phyloP scores from a whole-genome alignment of 2,329 filamentous ascomycete genomes.

The Coniella lustricola region DNA sequence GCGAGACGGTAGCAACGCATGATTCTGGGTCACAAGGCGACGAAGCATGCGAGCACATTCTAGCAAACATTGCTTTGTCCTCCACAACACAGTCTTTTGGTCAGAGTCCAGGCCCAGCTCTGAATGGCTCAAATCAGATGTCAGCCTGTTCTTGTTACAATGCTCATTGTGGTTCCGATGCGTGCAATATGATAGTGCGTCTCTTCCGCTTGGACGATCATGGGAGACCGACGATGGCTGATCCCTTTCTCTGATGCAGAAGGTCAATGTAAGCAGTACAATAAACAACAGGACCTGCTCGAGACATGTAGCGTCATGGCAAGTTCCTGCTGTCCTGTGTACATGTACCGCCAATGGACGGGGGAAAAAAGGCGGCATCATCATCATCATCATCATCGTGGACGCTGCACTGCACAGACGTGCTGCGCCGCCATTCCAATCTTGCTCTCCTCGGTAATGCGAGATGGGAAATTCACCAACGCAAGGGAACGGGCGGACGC shows the following conservation, averaged over 20 bases:
- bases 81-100: background rate
- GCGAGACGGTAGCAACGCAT: conserved; percentile 12
- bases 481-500: background rate
- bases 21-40: conserved; percentile 1
- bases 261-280: too few relatives aligned
- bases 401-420: background rate
- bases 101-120: background rate
- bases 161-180: too few relatives aligned
- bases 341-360: too few relatives aligned
- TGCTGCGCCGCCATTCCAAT: background rate
- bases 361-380: too few relatives aligned
- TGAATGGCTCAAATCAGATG: background rate
- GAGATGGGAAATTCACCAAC: background rate
- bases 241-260: too few relatives aligned
- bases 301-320: too few relatives aligned
- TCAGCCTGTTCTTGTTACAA: too few relatives aligned
- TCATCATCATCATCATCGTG: background rate
- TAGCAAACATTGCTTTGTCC: background rate
- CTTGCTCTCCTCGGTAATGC: background rate
- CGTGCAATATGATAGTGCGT: too few relatives aligned
- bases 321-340: background rate
- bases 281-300: too few relatives aligned
- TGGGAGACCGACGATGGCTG: too few relatives aligned
- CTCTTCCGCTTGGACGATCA: too few relatives aligned
- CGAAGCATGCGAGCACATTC: background rate